These are phyloP conservation scores for Tylopilus intermedius DNA, from an alignment of 768 basidiomycete species.

Conservation along the genomic window DNA sequence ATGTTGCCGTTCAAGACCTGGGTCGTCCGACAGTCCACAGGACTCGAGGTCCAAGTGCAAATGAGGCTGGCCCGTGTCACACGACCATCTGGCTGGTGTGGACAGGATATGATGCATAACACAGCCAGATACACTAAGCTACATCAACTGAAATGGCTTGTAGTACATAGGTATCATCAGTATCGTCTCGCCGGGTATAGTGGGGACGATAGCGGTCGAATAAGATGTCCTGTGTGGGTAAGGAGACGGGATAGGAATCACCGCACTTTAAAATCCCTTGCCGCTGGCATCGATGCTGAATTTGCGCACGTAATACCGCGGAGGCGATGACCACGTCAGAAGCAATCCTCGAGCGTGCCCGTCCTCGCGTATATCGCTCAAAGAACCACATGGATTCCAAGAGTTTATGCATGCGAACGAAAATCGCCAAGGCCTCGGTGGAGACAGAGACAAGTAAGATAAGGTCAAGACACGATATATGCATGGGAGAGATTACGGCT, in stretches of 20 bases:
- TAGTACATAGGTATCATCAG: neutral
- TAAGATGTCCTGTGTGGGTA: neutral
- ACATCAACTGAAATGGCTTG: neutral
- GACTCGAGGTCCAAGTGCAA: too few species aligned
- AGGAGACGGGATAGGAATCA: neutral
- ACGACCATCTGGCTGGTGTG: too few species aligned
- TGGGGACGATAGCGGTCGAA: neutral
- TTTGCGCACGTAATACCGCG: neutral
- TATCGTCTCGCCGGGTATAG: neutral
- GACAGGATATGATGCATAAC: too few species aligned
- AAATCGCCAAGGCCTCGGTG: neutral
- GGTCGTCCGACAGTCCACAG: too few species aligned
- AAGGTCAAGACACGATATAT: neutral
- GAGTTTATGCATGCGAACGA: neutral
- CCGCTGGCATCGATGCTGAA: neutral
- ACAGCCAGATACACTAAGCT: neutral
- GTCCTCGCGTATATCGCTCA: neutral
- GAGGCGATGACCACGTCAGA: neutral
- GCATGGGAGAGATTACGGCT: too few species aligned
- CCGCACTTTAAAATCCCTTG: neutral
- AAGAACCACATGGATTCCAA: neutral
- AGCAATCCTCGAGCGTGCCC: neutral
- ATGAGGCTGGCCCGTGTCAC: too few species aligned
- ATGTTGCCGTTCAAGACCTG: too few species aligned
- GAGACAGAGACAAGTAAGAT: neutral